phyloP scores from a whole-genome alignment of 768 basidiomycete genomes.

The Leccinum boreale region DNA sequence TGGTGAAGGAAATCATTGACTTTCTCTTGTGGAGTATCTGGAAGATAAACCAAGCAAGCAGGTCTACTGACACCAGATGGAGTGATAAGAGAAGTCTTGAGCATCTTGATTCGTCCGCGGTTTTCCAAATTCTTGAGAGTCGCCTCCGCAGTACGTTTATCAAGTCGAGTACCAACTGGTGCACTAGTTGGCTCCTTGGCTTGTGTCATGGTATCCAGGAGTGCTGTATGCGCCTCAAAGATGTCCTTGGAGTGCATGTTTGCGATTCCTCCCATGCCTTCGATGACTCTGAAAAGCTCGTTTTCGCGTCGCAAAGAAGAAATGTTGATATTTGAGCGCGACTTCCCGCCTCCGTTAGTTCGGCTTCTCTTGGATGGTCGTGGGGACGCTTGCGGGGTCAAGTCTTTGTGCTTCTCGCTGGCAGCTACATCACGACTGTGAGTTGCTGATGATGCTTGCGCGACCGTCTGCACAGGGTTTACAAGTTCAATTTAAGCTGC shows the following conservation, averaged over 20 bases:
- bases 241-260: conserved; percentile 68
- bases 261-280: conserved; percentile 61
- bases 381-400: not conserved
- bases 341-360: conserved; percentile 7
- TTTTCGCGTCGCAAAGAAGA: conserved; percentile 79
- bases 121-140: conserved; percentile 61
- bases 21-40: conserved; percentile 49
- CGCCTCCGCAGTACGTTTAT: conserved; percentile 66
- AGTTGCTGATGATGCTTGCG: not conserved
- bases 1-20: conserved; percentile 58
- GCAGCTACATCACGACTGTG: not conserved
- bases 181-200: conserved; percentile 70
- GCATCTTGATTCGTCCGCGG: conserved; percentile 64
- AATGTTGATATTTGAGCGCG: conserved; percentile 55
- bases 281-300: conserved; percentile 68
- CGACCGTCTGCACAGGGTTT: not conserved
- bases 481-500: not conserved
- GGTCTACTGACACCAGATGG: conserved; percentile 57
- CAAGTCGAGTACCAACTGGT: conserved; percentile 62
- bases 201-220: conserved; percentile 55
- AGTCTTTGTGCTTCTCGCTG: conserved; percentile 16
- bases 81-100: conserved; percentile 61
- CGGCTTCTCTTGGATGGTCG: conserved; percentile 25
- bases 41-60: conserved; percentile 63
- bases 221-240: conserved; percentile 58